These are phyloP conservation scores for Globisporangium sylvaticum DNA, from an alignment of 352 stramenopile species.

Conservation along the genomic window DNA sequence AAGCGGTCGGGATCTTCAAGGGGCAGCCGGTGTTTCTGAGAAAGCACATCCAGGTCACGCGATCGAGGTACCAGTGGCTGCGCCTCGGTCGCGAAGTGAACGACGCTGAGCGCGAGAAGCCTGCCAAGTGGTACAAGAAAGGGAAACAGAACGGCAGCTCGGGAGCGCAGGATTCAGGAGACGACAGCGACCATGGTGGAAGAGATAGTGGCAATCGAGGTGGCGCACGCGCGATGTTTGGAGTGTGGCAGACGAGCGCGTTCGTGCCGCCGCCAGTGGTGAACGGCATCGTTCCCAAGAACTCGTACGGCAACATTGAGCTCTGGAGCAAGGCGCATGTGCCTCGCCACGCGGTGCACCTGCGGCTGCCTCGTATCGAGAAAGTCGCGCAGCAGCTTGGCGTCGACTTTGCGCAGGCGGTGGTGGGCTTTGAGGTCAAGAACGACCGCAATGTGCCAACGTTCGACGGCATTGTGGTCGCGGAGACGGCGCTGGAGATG, in stretches of 20 bases:
- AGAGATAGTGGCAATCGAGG: background rate
- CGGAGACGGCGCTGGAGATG: constrained; percentile 29
- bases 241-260: constrained; percentile 70
- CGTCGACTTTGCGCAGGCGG: constrained; percentile 72
- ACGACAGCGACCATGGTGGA: constrained; percentile 6
- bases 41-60: constrained; percentile 47
- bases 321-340: constrained; percentile 76
- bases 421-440: constrained; percentile 79
- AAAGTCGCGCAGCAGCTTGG: constrained; percentile 60
- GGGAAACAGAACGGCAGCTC: constrained; percentile 1
- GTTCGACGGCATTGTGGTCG: constrained; percentile 74
- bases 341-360: constrained; percentile 49
- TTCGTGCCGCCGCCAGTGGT: constrained; percentile 48
- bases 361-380: constrained; percentile 61
- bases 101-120: constrained; percentile 42
- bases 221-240: constrained; percentile 40
- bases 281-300: constrained; percentile 72
- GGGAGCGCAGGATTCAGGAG: constrained; percentile 16
- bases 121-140: constrained; percentile 46
- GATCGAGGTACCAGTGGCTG: constrained; percentile 67
- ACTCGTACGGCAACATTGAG: constrained; percentile 86
- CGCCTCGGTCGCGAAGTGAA: constrained; percentile 60
- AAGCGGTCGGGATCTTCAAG: constrained; percentile 72
- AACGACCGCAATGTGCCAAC: constrained; percentile 61
- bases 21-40: constrained; percentile 68